Evolutionary conservation across 106 monocot species (phyloP).

Genomic region (Dendrobium huoshanense): DNA sequence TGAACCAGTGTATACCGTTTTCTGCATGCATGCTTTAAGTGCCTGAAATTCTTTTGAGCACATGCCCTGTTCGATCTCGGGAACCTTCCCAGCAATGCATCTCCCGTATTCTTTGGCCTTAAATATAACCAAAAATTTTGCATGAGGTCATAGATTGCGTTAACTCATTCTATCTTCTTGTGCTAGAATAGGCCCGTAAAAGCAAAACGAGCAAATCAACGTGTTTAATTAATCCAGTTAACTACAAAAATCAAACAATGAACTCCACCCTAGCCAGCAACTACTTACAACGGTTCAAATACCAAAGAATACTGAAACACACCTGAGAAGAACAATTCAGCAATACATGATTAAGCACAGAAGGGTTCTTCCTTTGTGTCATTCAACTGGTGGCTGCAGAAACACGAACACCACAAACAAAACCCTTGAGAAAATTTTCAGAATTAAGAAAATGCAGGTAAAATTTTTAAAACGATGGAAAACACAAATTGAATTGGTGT

Average conservation of each 20-base stretch:
- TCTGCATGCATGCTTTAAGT: conserved; percentile 85
- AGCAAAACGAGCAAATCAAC: neutral
- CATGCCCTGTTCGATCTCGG: conserved; percentile 90
- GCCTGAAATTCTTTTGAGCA: conserved; percentile 86
- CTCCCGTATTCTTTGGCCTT: conserved; percentile 66
- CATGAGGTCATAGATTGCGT: neutral
- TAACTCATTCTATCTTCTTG: neutral
- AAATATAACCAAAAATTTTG: neutral
- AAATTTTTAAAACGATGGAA: neutral
- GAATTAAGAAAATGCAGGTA: neutral
- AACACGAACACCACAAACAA: neutral
- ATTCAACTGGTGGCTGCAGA: conserved; percentile 21
- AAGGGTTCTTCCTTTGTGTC: conserved; percentile 57
- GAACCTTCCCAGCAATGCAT: conserved; percentile 79
- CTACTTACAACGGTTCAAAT: neutral
- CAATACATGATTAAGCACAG: conserved; percentile 46
- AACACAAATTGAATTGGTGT: neutral
- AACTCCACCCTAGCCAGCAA: neutral
- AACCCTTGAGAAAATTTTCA: neutral
- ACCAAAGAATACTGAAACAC: neutral
- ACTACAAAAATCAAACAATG: neutral
- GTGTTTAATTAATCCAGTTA: neutral
- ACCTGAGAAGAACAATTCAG: conserved; percentile 69
- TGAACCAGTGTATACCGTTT: conserved; percentile 33
- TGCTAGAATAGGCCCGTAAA: neutral